A percentile compares a stretch with the other conserved stretches of the same genome.
Evolutionary conservation across 495 filamentous ascomycete species (phyloP).

Genomic region (Neurospora tetraspora): DNA sequence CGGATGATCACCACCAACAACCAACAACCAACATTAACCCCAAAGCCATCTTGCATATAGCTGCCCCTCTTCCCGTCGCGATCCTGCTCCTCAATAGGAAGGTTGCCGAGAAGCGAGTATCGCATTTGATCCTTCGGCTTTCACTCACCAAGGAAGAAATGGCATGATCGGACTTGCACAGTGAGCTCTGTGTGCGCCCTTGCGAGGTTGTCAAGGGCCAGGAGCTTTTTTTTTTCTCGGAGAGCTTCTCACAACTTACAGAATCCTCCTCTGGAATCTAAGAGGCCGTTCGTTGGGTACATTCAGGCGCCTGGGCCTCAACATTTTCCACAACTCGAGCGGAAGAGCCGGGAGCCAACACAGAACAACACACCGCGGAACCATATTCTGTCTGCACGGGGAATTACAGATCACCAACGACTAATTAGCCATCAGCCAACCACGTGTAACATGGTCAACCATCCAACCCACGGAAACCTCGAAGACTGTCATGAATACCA

Average conservation of each 20-base stretch:
- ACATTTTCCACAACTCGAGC: neutral
- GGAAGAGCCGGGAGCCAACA: neutral
- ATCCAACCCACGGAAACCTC: neutral
- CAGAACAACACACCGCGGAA: neutral
- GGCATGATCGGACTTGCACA: neutral
- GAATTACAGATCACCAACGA: neutral
- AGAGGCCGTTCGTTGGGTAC: neutral
- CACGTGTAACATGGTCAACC: neutral
- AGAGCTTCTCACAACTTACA: neutral
- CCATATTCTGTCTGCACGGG: neutral
- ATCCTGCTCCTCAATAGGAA: neutral
- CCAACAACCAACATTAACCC: neutral
- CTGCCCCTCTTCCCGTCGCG: neutral
- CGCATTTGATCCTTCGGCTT: neutral
- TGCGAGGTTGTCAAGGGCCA: neutral
- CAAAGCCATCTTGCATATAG: neutral
- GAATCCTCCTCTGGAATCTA: neutral
- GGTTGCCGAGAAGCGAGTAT: neutral
- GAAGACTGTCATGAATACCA: neutral
- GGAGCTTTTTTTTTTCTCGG: neutral
- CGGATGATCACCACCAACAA: neutral
- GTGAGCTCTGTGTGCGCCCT: neutral
- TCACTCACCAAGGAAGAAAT: neutral
- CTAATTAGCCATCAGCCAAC: neutral
- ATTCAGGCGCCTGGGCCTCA: neutral